Base-by-base conservation (phyloP, 257 asterid species). In the Fraxinus anomala region DNA sequence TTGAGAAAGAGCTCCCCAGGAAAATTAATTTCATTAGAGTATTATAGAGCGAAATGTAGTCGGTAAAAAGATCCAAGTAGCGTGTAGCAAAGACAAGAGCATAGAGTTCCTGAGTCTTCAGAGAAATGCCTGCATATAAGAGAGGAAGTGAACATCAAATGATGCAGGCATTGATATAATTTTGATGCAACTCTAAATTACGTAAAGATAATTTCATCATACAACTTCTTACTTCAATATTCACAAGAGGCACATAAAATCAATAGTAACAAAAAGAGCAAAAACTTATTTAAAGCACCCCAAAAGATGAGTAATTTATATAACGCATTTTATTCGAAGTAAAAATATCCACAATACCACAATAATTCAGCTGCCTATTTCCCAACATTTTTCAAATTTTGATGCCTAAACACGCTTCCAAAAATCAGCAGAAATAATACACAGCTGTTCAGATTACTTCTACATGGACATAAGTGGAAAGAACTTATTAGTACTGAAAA, bases 51-150 rank as follows among this genome's bases (percentile, higher is more conserved):
- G 98, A 93, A 86, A 93, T 79, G 78, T 85, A 93, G 81, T 83
- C 88, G 4, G 94, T 89, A 84, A 93, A 88, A 68, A 93, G 86
- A 80, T 93, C 98, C 85, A 93, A 82, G 92, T 93, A 93, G 51
- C 98, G 97, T 76, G 97, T 87, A 33, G 91, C 89, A 80, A 91
- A 93, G 83, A 93, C 97, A 67, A 90, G 44, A 68, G 98, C 97
- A 80, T 86, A 91, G 34, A 93, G 94, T 79, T 93, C 98, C 75
- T 93, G 98, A 2, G 98, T 91, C 91, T 89, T 93, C 86, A 93
- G 83, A 31, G 98, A 93, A 80, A 93, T 73, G 73, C 98, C 98
- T 93, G 88, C 72, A 82, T 33, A 76, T 23, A 1, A 65, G 67
- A 59, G 47, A 68, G 39, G n/a, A 78, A 10, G 59, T 23, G 77